These are phyloP conservation scores for Yarrowia bubula DNA, from an alignment of 805 yeast genomes.

Conservation along the genomic window DNA sequence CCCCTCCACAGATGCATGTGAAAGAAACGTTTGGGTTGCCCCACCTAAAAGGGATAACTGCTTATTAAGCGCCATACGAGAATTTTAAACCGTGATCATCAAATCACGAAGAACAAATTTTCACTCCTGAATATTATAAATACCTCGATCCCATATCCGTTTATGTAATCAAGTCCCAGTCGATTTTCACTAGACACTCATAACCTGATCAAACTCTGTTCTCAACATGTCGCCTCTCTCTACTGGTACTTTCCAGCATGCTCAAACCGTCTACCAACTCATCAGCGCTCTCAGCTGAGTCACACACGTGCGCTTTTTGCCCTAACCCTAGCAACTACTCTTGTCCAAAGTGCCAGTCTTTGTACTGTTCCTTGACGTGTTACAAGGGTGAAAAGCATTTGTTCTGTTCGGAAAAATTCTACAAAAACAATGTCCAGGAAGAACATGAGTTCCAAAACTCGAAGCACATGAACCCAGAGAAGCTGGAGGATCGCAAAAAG, in stretches of 20 bases:
- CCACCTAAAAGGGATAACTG: neutral
- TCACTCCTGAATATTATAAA: too few relatives aligned
- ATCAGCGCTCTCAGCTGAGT: neutral
- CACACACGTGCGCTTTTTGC: conserved; percentile 14
- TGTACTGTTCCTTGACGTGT: conserved; percentile 31
- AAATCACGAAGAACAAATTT: too few relatives aligned
- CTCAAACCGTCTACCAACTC: neutral
- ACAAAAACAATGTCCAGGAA: conserved; percentile 27
- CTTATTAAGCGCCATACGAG: too few relatives aligned
- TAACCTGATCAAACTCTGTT: neutral
- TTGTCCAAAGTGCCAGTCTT: conserved; percentile 31
- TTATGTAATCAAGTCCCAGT: too few relatives aligned
- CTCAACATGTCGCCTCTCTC: too few relatives aligned
- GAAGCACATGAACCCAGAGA: neutral
- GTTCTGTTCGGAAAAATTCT: conserved; percentile 31
- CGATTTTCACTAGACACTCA: neutral
- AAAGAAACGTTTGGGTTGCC: neutral
- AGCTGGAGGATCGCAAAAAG: conserved; percentile 26
- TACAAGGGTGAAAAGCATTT: conserved; percentile 30
- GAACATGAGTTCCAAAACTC: conserved; percentile 9
- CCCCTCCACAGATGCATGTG: neutral
- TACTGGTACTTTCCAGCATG: neutral
- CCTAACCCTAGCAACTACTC: conserved; percentile 28
- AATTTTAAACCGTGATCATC: too few relatives aligned
- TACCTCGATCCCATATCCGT: too few relatives aligned